phyloP scores from a whole-genome alignment of 179 eudicot species.

The Patellifolia procumbens region DNA sequence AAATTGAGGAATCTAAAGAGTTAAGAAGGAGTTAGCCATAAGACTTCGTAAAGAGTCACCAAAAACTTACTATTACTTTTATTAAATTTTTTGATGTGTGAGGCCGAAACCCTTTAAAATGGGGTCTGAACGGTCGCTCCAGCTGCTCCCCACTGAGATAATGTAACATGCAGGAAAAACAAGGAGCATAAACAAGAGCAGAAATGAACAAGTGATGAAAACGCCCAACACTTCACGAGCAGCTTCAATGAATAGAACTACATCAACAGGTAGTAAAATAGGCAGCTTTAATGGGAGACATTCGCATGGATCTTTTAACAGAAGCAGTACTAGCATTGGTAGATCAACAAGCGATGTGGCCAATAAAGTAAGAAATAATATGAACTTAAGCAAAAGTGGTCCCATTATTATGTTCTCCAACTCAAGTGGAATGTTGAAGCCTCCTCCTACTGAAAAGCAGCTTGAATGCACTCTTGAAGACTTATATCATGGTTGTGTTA shows the following conservation, averaged over 20 bases:
- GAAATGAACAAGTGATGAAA: background rate
- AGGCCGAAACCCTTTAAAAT: no score
- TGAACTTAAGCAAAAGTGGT: slow-evolving; percentile 20
- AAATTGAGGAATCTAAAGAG: no score
- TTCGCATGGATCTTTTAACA: slow-evolving; percentile 16
- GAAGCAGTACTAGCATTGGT: slow-evolving; percentile 2
- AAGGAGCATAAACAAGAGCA: slow-evolving; percentile 2
- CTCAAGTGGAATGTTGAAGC: slow-evolving; percentile 49
- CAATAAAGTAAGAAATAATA: background rate
- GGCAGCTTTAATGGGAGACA: slow-evolving; percentile 16
- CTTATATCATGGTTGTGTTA: slow-evolving; percentile 63
- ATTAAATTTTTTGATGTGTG: no score
- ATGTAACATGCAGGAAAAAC: slow-evolving; percentile 13
- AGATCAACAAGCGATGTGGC: slow-evolving; percentile 14
- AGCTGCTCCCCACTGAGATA: no score
- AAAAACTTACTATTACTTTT: no score
- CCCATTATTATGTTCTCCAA: slow-evolving; percentile 50
- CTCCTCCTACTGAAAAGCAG: slow-evolving; percentile 37
- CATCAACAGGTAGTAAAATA: slow-evolving; percentile 1
- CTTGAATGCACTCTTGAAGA: slow-evolving; percentile 73
- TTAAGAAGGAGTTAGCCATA: no score
- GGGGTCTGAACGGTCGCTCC: no score
- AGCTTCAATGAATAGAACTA: slow-evolving; percentile 4
- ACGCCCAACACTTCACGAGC: background rate
- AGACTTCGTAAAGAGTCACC: no score